Evolutionary conservation across 352 stramenopile species (phyloP), one percentile per base, ranked within the genome.

Genomic region (Discostella stelligera): DNA sequence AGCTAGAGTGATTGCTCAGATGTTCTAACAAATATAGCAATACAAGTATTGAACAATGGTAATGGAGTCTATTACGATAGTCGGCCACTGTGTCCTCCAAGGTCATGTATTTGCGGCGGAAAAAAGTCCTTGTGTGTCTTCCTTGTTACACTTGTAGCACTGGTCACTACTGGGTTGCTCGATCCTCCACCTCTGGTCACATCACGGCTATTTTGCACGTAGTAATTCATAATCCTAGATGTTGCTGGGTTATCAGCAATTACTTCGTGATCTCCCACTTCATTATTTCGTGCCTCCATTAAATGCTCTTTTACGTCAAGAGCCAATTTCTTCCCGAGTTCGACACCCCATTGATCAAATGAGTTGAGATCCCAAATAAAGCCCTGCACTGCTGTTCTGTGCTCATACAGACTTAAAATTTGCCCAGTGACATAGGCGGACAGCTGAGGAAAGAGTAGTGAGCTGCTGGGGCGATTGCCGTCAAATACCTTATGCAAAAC

Each of bases 351-450:
- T 88, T 99, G 96, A 88, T 99, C 96, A 82, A 98, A 99, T 66
- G 91, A 97, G 89, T 98, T 98, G 75, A 99, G 91, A 79, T 97
- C 95, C 97, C 97, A 99, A 66, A 99, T 97, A 58, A 98, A 97
- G 7, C 97, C 97, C 85, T 99, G 96, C 60, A 96, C 93, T 18
- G 98, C 96, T 27, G 96, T 98, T 79, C 96, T 92, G 87, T 99
- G 96, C 85, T 99, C 97, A 88, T 99, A 99, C 52, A 99, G 91
- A 50, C 96, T 93, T 25, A 99, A 88, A 55, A 99, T 85, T 86
- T 98, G 96, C n/a, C 97, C 97, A 48, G 94, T 94, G 69, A 95
- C 91, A 85, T 97, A 98, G 9, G 97, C 96, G 65, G 98, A 96
- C 25, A 99, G 90, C 73, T 97, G 94, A 61, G 88, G 88, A 72